Percentiles rank a stretch among this genome's conserved stretches.
Evolutionary conservation across 2,329 filamentous ascomycete species (phyloP).

Genomic region (Calonectria montana): DNA sequence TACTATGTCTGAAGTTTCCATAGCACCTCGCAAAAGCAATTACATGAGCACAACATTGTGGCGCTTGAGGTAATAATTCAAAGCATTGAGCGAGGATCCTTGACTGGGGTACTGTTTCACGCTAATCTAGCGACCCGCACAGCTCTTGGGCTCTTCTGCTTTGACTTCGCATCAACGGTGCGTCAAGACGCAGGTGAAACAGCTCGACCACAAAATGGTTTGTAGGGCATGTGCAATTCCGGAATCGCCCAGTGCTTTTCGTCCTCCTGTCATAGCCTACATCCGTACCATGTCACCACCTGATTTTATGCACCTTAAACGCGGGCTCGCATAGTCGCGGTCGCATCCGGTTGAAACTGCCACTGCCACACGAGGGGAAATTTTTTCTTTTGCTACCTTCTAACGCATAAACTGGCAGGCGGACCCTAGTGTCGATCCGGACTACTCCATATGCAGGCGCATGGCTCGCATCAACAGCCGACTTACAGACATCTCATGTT

Average conservation of each 20-base stretch:
- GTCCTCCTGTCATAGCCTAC: background rate
- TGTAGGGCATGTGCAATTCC: background rate
- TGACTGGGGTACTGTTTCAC: constrained; percentile 33
- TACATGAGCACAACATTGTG: background rate
- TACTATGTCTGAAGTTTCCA: background rate
- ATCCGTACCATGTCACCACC: too few relatives aligned
- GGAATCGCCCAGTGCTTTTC: background rate
- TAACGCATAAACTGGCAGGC: constrained; percentile 7
- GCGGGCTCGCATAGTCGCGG: background rate
- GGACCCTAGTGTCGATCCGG: constrained; percentile 33
- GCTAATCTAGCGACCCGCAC: constrained; percentile 25
- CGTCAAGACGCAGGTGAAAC: constrained; percentile 25
- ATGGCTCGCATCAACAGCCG: constrained; percentile 23
- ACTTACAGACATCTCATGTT: constrained; percentile 28
- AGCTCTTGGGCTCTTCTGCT: constrained; percentile 11
- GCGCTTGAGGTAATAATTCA: background rate
- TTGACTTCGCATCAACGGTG: constrained; percentile 11
- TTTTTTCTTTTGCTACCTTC: constrained; percentile 7
- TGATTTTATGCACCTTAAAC: background rate
- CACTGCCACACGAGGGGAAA: background rate
- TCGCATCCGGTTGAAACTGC: background rate
- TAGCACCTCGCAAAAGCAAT: too few relatives aligned
- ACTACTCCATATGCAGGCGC: constrained; percentile 24
- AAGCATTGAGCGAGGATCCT: background rate
- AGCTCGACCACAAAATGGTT: background rate